Conservation (phyloP, 768 basidiomycete species). For the Kondoa subrosea region DNA sequence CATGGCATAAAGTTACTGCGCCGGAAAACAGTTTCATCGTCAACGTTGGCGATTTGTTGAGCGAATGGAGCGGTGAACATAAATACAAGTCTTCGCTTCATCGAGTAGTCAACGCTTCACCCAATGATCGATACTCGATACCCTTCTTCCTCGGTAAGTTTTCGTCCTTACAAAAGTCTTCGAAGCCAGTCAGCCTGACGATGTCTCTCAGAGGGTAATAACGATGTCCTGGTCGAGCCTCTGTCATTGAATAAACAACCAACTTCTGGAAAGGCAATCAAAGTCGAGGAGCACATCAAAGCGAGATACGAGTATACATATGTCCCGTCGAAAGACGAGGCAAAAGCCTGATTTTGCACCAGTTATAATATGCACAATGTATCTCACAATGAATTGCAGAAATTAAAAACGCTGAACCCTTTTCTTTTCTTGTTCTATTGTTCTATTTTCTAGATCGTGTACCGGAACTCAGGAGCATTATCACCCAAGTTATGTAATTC, state of each 20-base stretch:
- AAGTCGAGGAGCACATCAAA: neutral
- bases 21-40: neutral
- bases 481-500: constrained; percentile 25
- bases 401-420: neutral
- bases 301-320: constrained; percentile 2
- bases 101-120: constrained; percentile 5
- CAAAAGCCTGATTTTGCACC: neutral
- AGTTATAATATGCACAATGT: neutral
- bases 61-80: neutral
- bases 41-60: constrained; percentile 3
- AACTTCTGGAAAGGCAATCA: neutral
- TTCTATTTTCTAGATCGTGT: constrained; percentile 14
- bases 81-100: neutral
- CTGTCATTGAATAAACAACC: neutral
- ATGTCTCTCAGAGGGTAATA: neutral
- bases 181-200: neutral
- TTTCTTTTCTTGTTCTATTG: neutral
- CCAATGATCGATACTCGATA: neutral
- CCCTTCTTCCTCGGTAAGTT: constrained; percentile 1
- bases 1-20: constrained; percentile 1
- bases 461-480: constrained; percentile 15
- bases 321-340: neutral
- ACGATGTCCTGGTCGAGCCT: neutral
- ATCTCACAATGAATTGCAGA: neutral
- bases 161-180: neutral